Conservation (phyloP, 176 grass and related monocot genomes). For the Zea mays region Zm-B73-REFERENCE-NAM-5.0 NC_050098.1:197031501-197032000, state of each 20-base stretch:
- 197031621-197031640: slow-evolving; percentile 11
- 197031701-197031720: slow-evolving; percentile 23
- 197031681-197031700: slow-evolving; percentile 40
- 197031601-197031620: slow-evolving; percentile 42
- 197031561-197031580: neutral
- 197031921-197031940: too few relatives aligned
- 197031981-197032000: too few relatives aligned
- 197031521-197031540: slow-evolving; percentile 41
- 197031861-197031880: neutral
- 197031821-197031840: slow-evolving; percentile 22
- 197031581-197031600: slow-evolving; percentile 1
- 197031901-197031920: too few relatives aligned
- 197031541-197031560: slow-evolving; percentile 30
- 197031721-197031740: slow-evolving; percentile 31
- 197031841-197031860: slow-evolving; percentile 23
- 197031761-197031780: neutral
- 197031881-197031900: neutral
- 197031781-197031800: slow-evolving; percentile 35
- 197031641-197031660: neutral
- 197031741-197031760: slow-evolving; percentile 23
- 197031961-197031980: neutral
- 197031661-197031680: neutral
- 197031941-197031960: neutral
- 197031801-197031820: slow-evolving; percentile 42
- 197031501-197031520: neutral